phyloP scores from a whole-genome alignment of 306 rosid genomes.

The Vachellia collinsii region DNA sequence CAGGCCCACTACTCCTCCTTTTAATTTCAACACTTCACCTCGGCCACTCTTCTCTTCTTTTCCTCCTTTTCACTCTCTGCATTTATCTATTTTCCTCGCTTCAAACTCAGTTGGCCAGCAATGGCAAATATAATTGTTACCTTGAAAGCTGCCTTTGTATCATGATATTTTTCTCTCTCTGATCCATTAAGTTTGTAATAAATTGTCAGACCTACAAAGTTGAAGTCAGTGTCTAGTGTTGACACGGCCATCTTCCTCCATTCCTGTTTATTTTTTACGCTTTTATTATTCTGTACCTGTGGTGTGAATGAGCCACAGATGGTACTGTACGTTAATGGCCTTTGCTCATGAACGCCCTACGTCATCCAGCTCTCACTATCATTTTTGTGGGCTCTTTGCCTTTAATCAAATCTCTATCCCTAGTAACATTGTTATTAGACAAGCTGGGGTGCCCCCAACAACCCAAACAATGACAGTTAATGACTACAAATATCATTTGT shows the following conservation, averaged over 20 bases:
- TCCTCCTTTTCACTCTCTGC: background rate
- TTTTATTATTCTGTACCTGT: background rate
- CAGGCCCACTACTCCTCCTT: background rate
- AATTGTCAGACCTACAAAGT: background rate
- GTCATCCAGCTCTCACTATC: background rate
- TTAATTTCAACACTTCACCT: background rate
- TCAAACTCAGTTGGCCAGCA: background rate
- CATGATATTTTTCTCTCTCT: background rate
- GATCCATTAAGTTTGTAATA: background rate
- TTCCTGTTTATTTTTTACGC: background rate
- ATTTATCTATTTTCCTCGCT: background rate
- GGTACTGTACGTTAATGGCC: background rate
- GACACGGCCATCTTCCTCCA: background rate
- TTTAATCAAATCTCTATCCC: background rate
- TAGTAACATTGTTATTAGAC: background rate
- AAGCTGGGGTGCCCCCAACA: background rate
- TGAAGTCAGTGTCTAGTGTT: background rate
- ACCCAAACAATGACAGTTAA: background rate
- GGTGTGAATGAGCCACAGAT: background rate
- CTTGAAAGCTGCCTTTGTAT: background rate
- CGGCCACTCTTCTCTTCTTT: background rate
- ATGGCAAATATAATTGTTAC: background rate
- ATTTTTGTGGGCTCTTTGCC: background rate
- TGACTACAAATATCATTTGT: background rate
- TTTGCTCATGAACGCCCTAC: background rate